Conservation (phyloP, 1,284 basidiomycete species). For the Pisolithus thermaeus region DNA sequence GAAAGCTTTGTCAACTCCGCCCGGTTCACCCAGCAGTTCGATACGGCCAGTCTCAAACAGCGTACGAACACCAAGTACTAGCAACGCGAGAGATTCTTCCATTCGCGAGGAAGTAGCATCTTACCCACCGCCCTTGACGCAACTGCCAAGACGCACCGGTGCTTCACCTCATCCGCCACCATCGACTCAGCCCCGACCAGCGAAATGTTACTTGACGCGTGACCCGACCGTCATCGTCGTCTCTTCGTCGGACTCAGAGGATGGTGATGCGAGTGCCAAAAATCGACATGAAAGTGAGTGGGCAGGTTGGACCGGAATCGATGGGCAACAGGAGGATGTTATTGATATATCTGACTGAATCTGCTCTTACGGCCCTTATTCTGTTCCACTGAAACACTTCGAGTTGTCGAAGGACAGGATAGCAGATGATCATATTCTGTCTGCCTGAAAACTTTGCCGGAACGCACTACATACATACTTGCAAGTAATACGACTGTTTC, state of each 20-base stretch:
- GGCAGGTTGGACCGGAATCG: too few species aligned
- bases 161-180: not conserved
- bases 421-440: too few species aligned
- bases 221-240: conserved; percentile 24
- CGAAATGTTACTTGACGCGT: conserved; percentile 11
- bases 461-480: too few species aligned
- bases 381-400: too few species aligned
- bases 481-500: too few species aligned
- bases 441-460: too few species aligned
- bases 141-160: not conserved
- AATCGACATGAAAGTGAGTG: too few species aligned
- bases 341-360: conserved; percentile 24
- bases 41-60: not conserved
- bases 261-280: conserved; percentile 7
- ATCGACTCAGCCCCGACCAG: conserved; percentile 14
- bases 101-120: conserved; percentile 12
- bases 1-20: conserved; percentile 4
- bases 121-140: conserved; percentile 5
- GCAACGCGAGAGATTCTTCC: conserved; percentile 11
- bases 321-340: conserved; percentile 13
- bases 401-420: too few species aligned
- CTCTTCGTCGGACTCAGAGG: conserved; percentile 16
- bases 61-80: conserved; percentile 5
- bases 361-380: conserved; percentile 36
- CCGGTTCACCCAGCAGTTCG: not conserved